Percentiles rank a stretch among this genome's conserved stretches.
These are phyloP conservation scores for Phlebiopsis flavidoalba DNA, from an alignment of 768 basidiomycete species.

Conservation along the genomic window DNA sequence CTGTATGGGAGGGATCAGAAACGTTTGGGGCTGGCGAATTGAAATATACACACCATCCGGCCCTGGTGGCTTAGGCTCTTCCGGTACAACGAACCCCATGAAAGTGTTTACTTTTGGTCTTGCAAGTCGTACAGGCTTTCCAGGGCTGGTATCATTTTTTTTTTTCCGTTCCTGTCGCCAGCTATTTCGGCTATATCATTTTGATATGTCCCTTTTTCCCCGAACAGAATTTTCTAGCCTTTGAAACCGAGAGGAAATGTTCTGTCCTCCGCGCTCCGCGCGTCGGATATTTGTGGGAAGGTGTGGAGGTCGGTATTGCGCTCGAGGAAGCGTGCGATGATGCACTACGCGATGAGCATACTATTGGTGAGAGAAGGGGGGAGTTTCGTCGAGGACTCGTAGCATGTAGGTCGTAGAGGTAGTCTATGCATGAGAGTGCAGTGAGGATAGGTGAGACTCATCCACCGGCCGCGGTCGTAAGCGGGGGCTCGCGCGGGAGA, in stretches of 20 bases:
- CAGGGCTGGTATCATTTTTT: constrained; percentile 3
- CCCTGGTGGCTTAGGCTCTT: constrained; percentile 55
- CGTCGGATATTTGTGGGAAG: constrained; percentile 17
- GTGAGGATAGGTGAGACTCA: neutral
- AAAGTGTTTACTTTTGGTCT: constrained; percentile 30
- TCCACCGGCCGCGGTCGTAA: neutral
- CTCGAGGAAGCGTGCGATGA: neutral
- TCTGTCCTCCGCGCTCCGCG: constrained; percentile 55
- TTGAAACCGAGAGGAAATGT: constrained; percentile 51
- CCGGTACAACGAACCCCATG: constrained; percentile 53
- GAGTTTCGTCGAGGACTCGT: neutral
- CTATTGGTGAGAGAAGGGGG: neutral
- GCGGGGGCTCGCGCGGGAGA: neutral
- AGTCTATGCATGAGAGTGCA: constrained; percentile 6
- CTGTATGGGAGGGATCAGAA: constrained; percentile 31
- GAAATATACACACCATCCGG: constrained; percentile 54
- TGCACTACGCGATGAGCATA: neutral
- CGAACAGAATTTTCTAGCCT: constrained; percentile 51
- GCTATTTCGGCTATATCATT: constrained; percentile 24
- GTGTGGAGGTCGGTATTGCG: neutral
- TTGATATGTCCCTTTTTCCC: constrained; percentile 35
- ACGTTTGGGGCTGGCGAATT: neutral
- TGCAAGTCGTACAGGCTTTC: neutral
- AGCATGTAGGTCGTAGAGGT: neutral
- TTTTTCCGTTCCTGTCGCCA: constrained; percentile 11